A percentile compares a stretch with the other conserved stretches of the same genome.
Evolutionary conservation across 202 grass and related monocot genomes (phyloP).

Genomic region (Setaria viridis): DNA sequence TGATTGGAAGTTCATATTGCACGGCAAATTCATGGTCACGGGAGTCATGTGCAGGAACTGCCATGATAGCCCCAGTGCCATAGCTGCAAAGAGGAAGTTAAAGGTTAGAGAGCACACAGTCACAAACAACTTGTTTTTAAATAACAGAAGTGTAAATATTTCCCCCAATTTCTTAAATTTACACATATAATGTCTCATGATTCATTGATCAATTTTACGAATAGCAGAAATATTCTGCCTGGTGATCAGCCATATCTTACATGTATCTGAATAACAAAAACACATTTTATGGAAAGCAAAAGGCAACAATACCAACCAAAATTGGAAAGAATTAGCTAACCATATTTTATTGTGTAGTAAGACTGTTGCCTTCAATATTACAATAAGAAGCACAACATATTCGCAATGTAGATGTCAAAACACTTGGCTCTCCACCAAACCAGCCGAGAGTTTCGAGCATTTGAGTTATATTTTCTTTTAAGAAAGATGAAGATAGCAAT

Average conservation of each 20-base stretch:
- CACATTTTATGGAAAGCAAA: background rate
- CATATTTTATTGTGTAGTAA: background rate
- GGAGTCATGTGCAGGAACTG: conserved; percentile 93
- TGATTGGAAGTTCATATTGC: conserved; percentile 79
- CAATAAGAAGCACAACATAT: conserved; percentile 6
- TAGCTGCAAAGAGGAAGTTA: conserved; percentile 64
- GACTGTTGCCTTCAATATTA: conserved; percentile 9
- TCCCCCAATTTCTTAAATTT: conserved; percentile 30
- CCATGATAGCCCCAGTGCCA: conserved; percentile 97
- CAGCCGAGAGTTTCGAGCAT: conserved; percentile 3
- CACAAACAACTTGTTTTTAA: background rate
- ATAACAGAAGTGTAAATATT: conserved; percentile 10
- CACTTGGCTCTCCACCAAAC: conserved; percentile 7
- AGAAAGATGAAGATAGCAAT: conserved; percentile 13
- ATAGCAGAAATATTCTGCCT: conserved; percentile 1
- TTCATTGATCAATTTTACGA: background rate
- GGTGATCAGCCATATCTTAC: background rate
- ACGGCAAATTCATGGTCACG: conserved; percentile 86
- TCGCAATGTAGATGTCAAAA: conserved; percentile 1
- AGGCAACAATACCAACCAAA: background rate
- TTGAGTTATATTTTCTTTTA: background rate
- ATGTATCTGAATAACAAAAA: conserved; percentile 13
- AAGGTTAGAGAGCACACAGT: conserved; percentile 26
- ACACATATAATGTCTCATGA: background rate
- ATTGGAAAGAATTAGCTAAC: conserved; percentile 23